Conservation (phyloP, 2,329 filamentous ascomycete genomes). For the Stylonectria norvegica region DNA sequence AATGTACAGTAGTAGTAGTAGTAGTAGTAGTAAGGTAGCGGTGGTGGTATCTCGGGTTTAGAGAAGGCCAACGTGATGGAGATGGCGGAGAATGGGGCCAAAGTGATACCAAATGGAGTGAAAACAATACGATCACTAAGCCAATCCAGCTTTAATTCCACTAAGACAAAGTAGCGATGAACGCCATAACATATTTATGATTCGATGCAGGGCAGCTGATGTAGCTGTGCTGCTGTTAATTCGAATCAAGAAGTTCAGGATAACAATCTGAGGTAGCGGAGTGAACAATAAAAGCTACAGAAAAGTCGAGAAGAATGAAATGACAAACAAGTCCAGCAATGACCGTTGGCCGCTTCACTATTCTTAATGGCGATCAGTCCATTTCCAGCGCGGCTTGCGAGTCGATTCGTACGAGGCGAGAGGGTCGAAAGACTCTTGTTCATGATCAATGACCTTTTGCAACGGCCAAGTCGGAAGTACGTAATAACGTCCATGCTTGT, state of each 20-base stretch:
- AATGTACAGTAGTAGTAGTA: background rate
- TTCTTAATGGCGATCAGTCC: too few relatives aligned
- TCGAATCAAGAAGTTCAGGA: background rate
- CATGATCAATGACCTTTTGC: slow-evolving; percentile 9
- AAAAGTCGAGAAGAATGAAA: background rate
- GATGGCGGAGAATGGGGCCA: slow-evolving; percentile 8
- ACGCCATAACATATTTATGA: too few relatives aligned
- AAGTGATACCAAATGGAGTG: slow-evolving; percentile 15
- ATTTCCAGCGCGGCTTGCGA: background rate
- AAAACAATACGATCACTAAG: slow-evolving; percentile 1
- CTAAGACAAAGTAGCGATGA: background rate
- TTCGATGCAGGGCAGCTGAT: too few relatives aligned
- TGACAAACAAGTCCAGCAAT: background rate
- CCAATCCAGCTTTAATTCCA: too few relatives aligned
- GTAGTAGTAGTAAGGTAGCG: too few relatives aligned
- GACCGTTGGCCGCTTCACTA: too few relatives aligned
- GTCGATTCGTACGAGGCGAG: slow-evolving; percentile 8
- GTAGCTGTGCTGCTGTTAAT: background rate
- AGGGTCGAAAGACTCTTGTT: slow-evolving; percentile 12
- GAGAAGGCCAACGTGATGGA: slow-evolving; percentile 2
- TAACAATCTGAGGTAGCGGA: background rate
- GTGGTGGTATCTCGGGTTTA: background rate
- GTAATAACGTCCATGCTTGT: background rate
- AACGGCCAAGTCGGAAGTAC: background rate
- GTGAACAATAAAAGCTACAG: too few relatives aligned